Evolutionary conservation across 805 yeast species (phyloP), one percentile per base, ranked within the genome.

Genomic region (Yamadazyma insecticola): DNA sequence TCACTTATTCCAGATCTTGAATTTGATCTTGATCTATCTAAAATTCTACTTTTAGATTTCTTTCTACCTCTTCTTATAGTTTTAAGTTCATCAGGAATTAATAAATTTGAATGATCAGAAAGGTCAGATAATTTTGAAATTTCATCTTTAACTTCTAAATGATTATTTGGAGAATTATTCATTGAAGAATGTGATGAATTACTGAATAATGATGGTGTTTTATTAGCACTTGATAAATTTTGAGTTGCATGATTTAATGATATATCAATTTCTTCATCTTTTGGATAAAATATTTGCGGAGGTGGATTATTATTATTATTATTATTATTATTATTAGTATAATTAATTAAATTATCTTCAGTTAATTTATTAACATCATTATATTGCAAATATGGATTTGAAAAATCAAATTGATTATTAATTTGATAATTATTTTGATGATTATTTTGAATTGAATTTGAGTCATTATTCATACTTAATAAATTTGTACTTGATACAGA

Each of bases 201-300:
- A 29, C 75, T 67, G 49, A 77, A 76, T 11, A 77, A 51, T 0
- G 81, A 75, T 0, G 81, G 81, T 0, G 80, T 75, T 24, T 54
- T 58, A 21, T 31, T 0, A 64, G 65, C 5, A 57, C 50, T 6
- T 47, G 24, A 55, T n/a, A 66, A 69, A 5, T 74, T 90, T 82
- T 70, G 92, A 38, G 85, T 87, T 36, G 97, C 95, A 0, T 67
- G 86, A 24, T 79, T 89, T 25, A 18, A 18, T 18, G 9, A 7
- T 10, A 9, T 16, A 7, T 24, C 25, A 11, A 28, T 45, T 11
- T 46, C 48, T 16, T 37, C 31, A 7, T 31, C 16, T 14, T 32
- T 25, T 9, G 39, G 39, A 14, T 28, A 23, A 7, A 36, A 30
- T 13, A 42, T 39, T 10, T 39, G 35, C 9, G 45, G 44, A 4